These are phyloP conservation scores for Lasiosphaeria hispida DNA, from an alignment of 495 filamentous ascomycete genomes.

Conservation along the genomic window DNA sequence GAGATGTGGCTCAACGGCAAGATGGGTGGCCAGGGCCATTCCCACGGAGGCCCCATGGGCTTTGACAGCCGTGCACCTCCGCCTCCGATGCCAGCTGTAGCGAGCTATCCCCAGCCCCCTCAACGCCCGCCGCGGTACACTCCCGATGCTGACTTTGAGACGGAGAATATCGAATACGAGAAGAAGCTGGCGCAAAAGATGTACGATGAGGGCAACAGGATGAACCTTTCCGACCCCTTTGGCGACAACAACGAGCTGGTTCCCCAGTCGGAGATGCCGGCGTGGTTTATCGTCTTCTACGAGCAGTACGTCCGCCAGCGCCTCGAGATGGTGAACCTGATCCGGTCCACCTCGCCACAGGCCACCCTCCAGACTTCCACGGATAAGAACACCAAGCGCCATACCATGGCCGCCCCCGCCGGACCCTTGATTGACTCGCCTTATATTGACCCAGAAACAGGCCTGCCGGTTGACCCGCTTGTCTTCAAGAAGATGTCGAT, in stretches of 20 bases:
- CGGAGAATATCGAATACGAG: slow-evolving; percentile 37
- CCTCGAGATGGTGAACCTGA: slow-evolving; percentile 48
- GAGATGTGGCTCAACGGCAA: slow-evolving; percentile 56
- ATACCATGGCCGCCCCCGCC: slow-evolving; percentile 19
- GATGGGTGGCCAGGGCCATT: slow-evolving; percentile 42
- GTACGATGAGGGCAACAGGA: slow-evolving; percentile 31
- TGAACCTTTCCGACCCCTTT: slow-evolving; percentile 20
- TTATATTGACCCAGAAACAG: slow-evolving; percentile 41
- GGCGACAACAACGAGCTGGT: slow-evolving; percentile 28
- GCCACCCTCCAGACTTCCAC: neutral
- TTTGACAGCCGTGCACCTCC: slow-evolving; percentile 24
- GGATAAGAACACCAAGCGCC: slow-evolving; percentile 20
- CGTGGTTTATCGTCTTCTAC: slow-evolving; percentile 56
- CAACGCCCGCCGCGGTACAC: slow-evolving; percentile 30
- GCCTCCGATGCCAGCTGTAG: no score
- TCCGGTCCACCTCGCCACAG: slow-evolving; percentile 26
- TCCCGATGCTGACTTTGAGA: slow-evolving; percentile 30
- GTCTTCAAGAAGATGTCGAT: slow-evolving; percentile 49
- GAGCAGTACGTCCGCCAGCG: slow-evolving; percentile 54
- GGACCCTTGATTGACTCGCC: slow-evolving; percentile 23
- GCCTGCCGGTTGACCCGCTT: slow-evolving; percentile 40
- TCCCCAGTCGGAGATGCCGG: slow-evolving; percentile 48
- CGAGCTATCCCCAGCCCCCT: slow-evolving; percentile 2
- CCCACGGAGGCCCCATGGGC: slow-evolving; percentile 49
- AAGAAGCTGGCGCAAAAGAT: slow-evolving; percentile 41